Evolutionary conservation across 495 filamentous ascomycete species (phyloP).

Genomic region (Ramalina peruviana): DNA sequence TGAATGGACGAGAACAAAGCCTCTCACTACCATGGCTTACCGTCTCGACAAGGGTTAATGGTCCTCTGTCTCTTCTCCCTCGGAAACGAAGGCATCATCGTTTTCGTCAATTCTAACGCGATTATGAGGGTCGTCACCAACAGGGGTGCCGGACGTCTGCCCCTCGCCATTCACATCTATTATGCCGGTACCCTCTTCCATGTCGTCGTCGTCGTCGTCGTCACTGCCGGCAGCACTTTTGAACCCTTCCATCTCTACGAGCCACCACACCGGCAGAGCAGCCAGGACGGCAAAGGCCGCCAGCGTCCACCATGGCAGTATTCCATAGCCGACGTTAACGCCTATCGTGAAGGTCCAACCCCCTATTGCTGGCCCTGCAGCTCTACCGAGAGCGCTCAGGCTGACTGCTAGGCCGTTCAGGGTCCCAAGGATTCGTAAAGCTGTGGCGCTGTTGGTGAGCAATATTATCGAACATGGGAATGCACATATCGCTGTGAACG

Average conservation of each 20-base stretch:
- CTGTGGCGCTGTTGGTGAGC: slow-evolving; percentile 71
- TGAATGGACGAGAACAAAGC: too few species aligned
- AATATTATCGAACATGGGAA: slow-evolving; percentile 85
- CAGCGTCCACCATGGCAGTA: slow-evolving; percentile 70
- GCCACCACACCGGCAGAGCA: slow-evolving; percentile 51
- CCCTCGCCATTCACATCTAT: slow-evolving; percentile 9
- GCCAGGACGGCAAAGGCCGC: slow-evolving; percentile 43
- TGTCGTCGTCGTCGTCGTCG: slow-evolving; percentile 12
- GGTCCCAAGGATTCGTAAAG: slow-evolving; percentile 65
- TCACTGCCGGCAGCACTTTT: slow-evolving; percentile 24
- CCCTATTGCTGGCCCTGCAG: slow-evolving; percentile 54
- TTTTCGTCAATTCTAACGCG: background rate
- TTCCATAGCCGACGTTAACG: slow-evolving; percentile 52
- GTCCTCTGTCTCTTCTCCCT: background rate
- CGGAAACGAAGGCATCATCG: background rate
- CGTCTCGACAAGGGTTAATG: background rate
- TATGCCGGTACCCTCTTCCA: slow-evolving; percentile 13
- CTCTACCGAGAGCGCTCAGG: slow-evolving; percentile 63
- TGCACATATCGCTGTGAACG: slow-evolving; percentile 56
- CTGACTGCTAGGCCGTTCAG: slow-evolving; percentile 80
- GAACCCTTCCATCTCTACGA: slow-evolving; percentile 66
- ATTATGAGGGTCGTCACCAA: background rate
- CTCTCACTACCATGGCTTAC: too few species aligned
- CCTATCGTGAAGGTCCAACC: slow-evolving; percentile 58
- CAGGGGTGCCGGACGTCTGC: background rate